phyloP scores from a whole-genome alignment of 768 basidiomycete species.

The Mycena amicta region DNA sequence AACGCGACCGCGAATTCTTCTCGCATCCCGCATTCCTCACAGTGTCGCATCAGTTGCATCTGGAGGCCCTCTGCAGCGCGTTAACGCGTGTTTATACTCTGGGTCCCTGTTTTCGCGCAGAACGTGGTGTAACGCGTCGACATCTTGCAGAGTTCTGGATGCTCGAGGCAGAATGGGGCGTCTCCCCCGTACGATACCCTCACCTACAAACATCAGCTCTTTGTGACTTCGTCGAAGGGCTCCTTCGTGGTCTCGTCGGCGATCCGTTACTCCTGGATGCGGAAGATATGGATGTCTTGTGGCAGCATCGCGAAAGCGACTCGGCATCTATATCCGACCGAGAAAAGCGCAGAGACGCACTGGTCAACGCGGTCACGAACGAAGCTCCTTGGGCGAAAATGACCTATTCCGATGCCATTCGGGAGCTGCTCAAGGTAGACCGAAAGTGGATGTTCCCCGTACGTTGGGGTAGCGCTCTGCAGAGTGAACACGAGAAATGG shows the following conservation, averaged over 20 bases:
- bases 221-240: conserved; percentile 52
- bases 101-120: conserved; percentile 93
- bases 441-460: conserved; percentile 32
- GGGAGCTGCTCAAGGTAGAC: conserved; percentile 45
- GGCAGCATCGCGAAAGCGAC: conserved; percentile 39
- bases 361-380: conserved; percentile 39
- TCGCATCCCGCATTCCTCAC: conserved; percentile 79
- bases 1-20: conserved; percentile 62
- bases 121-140: conserved; percentile 83
- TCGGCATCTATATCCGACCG: conserved; percentile 10
- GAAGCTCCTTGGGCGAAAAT: conserved; percentile 65
- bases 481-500: conserved; percentile 93
- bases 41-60: conserved; percentile 94
- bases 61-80: conserved; percentile 82
- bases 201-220: conserved; percentile 17
- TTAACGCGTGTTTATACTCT: conserved; percentile 89
- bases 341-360: conserved; percentile 32
- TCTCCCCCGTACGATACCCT: conserved; percentile 9
- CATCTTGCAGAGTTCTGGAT: conserved; percentile 99
- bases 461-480: conserved; percentile 71
- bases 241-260: conserved; percentile 41
- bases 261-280: conserved; percentile 6
- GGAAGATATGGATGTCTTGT: conserved; percentile 38
- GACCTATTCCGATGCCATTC: conserved; percentile 77
- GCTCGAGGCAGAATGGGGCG: conserved; percentile 89